A percentile compares a stretch with the other conserved stretches of the same genome.
Evolutionary conservation across 2,329 filamentous ascomycete species (phyloP).

Genomic region (Clarireedia homoeocarpa): DNA sequence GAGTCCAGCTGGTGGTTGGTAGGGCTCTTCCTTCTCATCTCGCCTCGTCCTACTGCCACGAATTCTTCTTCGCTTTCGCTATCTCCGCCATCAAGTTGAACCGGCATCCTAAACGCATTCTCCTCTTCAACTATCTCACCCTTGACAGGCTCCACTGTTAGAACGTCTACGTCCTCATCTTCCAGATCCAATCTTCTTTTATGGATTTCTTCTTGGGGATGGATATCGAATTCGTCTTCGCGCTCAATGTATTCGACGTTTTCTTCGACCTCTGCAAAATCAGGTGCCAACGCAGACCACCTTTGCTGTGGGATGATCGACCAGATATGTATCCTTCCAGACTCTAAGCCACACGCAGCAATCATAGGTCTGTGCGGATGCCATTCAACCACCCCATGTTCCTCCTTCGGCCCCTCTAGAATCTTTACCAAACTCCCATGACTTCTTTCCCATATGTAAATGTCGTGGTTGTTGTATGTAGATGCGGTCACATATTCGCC

Average conservation of each 20-base stretch:
- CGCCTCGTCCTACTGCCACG: slow-evolving; percentile 61
- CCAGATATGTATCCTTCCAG: slow-evolving; percentile 91
- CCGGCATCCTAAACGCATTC: slow-evolving; percentile 77
- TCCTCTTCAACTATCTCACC: slow-evolving; percentile 49
- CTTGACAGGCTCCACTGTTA: slow-evolving; percentile 65
- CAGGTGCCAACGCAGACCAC: slow-evolving; percentile 93
- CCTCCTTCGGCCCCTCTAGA: slow-evolving; percentile 91
- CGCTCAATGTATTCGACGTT: slow-evolving; percentile 94
- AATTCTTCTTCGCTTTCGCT: slow-evolving; percentile 94
- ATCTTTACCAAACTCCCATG: slow-evolving; percentile 94
- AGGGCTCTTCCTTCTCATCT: slow-evolving; percentile 79
- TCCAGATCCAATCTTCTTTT: slow-evolving; percentile 84
- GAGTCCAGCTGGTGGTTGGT: slow-evolving; percentile 60
- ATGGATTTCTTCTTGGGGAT: slow-evolving; percentile 88
- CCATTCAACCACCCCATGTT: slow-evolving; percentile 95
- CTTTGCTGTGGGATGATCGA: slow-evolving; percentile 90
- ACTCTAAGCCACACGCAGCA: slow-evolving; percentile 86
- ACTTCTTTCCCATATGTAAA: slow-evolving; percentile 95
- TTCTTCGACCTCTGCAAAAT: slow-evolving; percentile 96
- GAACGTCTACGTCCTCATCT: slow-evolving; percentile 87
- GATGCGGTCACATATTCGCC: slow-evolving; percentile 95
- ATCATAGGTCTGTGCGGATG: slow-evolving; percentile 83
- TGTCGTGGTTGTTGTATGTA: slow-evolving; percentile 96
- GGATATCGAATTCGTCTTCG: slow-evolving; percentile 97
- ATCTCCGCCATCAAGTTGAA: slow-evolving; percentile 85